These are phyloP conservation scores for Ogataea haglerorum DNA, from an alignment of 805 yeast species.

Conservation along the genomic window DNA sequence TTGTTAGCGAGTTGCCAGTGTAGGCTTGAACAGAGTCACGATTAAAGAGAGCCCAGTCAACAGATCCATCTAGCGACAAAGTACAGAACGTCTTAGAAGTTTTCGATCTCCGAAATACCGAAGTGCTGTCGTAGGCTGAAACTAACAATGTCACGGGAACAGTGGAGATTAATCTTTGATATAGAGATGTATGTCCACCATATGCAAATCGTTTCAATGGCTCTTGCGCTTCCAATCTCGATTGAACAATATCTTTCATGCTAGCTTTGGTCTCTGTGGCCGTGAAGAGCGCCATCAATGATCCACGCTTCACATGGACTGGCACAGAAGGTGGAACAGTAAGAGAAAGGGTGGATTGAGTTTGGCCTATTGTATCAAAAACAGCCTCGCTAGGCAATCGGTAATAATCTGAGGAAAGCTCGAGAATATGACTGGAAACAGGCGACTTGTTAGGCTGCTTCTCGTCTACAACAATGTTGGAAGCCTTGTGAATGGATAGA, in stretches of 20 bases:
- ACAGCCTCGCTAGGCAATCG: conserved; percentile 22
- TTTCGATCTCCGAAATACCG: conserved; percentile 8
- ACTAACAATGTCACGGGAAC: conserved; percentile 43
- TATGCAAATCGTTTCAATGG: conserved; percentile 42
- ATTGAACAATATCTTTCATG: conserved; percentile 18
- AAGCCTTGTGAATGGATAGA: conserved; percentile 19
- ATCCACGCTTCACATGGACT: conserved; percentile 43
- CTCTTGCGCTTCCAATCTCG: conserved; percentile 32
- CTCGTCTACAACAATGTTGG: conserved; percentile 7
- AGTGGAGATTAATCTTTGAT: conserved; percentile 47
- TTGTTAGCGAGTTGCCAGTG: conserved; percentile 48
- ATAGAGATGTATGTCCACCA: conserved; percentile 44
- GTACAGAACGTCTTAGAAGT: conserved; percentile 40
- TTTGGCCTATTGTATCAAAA: conserved; percentile 44
- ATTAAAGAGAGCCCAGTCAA: conserved; percentile 60
- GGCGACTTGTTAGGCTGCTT: background rate
- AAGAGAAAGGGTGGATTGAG: conserved; percentile 48
- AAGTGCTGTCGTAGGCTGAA: conserved; percentile 32
- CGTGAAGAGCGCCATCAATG: conserved; percentile 46
- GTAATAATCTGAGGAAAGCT: conserved; percentile 4
- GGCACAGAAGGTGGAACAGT: conserved; percentile 60
- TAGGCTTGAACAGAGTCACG: conserved; percentile 47
- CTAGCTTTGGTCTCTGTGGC: conserved; percentile 9
- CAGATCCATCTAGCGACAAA: conserved; percentile 51
- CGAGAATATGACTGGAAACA: conserved; percentile 14